Evolutionary conservation across 768 basidiomycete species (phyloP).

Genomic region (Hypsizygus marmoreus): DNA sequence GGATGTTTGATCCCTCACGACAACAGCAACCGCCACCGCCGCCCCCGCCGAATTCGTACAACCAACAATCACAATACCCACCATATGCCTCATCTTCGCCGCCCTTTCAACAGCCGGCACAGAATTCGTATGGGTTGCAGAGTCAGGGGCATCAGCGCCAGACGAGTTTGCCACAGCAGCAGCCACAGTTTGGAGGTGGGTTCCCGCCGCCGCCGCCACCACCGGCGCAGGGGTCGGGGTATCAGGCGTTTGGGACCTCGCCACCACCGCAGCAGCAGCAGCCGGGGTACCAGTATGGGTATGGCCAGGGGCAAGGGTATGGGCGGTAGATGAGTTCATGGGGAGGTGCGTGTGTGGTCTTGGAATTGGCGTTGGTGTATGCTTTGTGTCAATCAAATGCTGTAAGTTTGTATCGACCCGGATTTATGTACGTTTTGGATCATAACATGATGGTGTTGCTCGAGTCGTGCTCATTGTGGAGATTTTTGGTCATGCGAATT

Average conservation of each 20-base stretch:
- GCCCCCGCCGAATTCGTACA: conserved; percentile 6
- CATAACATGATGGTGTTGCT: no score
- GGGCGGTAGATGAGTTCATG: neutral
- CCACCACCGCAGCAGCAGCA: conserved; percentile 23
- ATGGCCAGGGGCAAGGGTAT: conserved; percentile 3
- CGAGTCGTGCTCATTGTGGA: no score
- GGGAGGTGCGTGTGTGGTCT: no score
- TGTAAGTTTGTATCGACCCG: no score
- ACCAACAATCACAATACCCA: conserved; percentile 3
- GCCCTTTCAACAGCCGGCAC: conserved; percentile 11
- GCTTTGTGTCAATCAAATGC: no score
- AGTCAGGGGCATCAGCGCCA: conserved; percentile 10
- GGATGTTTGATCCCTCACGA: conserved; percentile 27
- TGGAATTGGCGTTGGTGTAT: no score
- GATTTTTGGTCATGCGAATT: no score
- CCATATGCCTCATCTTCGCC: conserved; percentile 9
- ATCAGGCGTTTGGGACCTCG: conserved; percentile 12
- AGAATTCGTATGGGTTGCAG: neutral
- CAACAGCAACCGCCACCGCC: conserved; percentile 9
- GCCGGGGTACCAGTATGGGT: conserved; percentile 10
- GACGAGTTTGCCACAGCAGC: conserved; percentile 9
- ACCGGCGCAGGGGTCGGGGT: conserved; percentile 18
- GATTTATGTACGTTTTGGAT: no score
- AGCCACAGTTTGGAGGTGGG: conserved; percentile 14
- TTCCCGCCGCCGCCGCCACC: conserved; percentile 24